A percentile compares a stretch with the other conserved stretches of the same genome.
Conservation (phyloP, 371 early-diverging fungal genomes). For the Lichtheimia ornata region DNA sequence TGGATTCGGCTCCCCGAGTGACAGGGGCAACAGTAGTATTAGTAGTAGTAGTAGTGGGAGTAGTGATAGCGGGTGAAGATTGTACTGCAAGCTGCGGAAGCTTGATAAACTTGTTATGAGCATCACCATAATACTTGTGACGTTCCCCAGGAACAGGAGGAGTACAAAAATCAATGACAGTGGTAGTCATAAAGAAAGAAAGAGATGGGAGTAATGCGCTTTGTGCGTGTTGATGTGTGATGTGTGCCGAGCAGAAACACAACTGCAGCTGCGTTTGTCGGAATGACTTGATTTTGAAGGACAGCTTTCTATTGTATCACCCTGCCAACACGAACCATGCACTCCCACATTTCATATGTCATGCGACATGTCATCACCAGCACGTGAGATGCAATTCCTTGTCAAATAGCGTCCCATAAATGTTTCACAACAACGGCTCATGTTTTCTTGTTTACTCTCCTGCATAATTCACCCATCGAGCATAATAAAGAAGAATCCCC, state of each 20-base stretch:
- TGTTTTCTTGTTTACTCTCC: too few relatives aligned
- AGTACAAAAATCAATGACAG: constrained; percentile 55
- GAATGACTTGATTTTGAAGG: background rate
- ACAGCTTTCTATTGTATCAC: background rate
- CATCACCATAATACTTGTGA: constrained; percentile 67
- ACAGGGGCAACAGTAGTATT: background rate
- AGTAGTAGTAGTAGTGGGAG: background rate
- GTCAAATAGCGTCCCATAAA: too few relatives aligned
- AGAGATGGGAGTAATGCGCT: background rate
- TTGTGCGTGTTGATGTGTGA: too few relatives aligned
- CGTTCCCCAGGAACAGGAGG: constrained; percentile 68
- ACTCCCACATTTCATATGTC: too few relatives aligned
- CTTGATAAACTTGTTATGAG: constrained; percentile 58
- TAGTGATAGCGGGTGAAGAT: background rate
- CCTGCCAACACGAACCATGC: background rate
- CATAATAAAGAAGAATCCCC: too few relatives aligned
- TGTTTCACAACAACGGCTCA: too few relatives aligned
- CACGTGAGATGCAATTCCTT: too few relatives aligned
- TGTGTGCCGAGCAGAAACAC: background rate
- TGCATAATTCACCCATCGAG: too few relatives aligned
- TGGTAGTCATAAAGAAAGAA: constrained; percentile 6
- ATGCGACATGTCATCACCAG: too few relatives aligned
- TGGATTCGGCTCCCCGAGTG: background rate
- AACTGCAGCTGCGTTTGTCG: background rate
- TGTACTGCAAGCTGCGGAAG: constrained; percentile 29